These are phyloP conservation scores for Trypanosomatidae sp. DNA, from an alignment of 208 protist species.

Conservation along the genomic window DNA sequence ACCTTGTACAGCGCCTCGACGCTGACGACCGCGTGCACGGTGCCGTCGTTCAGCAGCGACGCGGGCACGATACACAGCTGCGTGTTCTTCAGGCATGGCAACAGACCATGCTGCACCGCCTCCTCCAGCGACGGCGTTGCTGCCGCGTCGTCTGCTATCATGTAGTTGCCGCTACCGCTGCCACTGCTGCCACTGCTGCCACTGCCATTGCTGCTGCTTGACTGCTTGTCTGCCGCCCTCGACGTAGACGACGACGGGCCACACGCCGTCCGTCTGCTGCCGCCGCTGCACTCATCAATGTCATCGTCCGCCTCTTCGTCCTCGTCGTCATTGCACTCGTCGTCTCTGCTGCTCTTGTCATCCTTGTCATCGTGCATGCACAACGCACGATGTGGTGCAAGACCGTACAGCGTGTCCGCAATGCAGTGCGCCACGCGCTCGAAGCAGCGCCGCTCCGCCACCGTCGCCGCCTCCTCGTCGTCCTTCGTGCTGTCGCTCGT, in stretches of 20 bases:
- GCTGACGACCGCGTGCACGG: slow-evolving; percentile 52
- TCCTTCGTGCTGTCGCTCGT: background rate
- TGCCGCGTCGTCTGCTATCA: slow-evolving; percentile 5
- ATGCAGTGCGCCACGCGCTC: slow-evolving; percentile 48
- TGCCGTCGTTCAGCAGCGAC: slow-evolving; percentile 33
- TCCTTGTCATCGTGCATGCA: no score
- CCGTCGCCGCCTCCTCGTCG: slow-evolving; percentile 4
- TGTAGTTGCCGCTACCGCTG: background rate
- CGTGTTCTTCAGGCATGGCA: slow-evolving; percentile 48
- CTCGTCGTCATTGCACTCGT: background rate
- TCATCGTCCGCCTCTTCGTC: background rate
- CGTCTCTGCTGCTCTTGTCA: no score
- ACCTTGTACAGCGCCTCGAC: slow-evolving; percentile 85
- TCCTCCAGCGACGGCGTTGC: background rate
- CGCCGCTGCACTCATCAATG: no score
- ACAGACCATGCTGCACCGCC: slow-evolving; percentile 17
- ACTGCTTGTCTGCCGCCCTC: background rate
- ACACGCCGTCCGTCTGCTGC: slow-evolving; percentile 3
- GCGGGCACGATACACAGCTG: slow-evolving; percentile 47
- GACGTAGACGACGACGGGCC: background rate
- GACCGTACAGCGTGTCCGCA: slow-evolving; percentile 52
- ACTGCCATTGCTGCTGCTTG: background rate
- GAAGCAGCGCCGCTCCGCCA: slow-evolving; percentile 58
- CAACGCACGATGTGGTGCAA: no score
- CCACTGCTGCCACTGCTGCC: background rate